Percentiles rank a stretch among this genome's conserved stretches.
These are phyloP conservation scores for Trichoderma sp. DNA, from an alignment of 2,329 filamentous ascomycete genomes.

Conservation along the genomic window DNA sequence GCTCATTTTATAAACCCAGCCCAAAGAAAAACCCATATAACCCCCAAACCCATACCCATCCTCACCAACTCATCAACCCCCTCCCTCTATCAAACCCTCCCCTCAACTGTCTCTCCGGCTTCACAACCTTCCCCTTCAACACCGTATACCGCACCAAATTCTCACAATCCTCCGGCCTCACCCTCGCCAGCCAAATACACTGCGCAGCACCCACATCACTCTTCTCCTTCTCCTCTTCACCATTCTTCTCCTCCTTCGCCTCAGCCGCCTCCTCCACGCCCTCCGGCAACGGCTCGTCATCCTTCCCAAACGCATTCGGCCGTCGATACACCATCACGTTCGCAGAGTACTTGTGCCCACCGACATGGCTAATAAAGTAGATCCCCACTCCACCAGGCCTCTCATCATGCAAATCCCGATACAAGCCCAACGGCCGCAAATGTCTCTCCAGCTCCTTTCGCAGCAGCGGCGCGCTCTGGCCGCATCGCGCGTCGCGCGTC, in stretches of 20 bases:
- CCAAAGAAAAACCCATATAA: background rate
- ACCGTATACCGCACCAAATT: slow-evolving; percentile 87
- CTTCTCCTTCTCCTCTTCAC: slow-evolving; percentile 19
- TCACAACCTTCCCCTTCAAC: slow-evolving; percentile 89
- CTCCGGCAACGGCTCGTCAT: slow-evolving; percentile 36
- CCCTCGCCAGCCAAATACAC: slow-evolving; percentile 88
- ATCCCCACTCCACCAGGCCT: slow-evolving; percentile 89
- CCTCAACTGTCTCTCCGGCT: slow-evolving; percentile 78
- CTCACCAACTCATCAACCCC: slow-evolving; percentile 82
- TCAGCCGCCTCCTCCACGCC: slow-evolving; percentile 27
- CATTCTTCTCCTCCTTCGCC: slow-evolving; percentile 27
- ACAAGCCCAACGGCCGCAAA: slow-evolving; percentile 77
- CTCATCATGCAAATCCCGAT: slow-evolving; percentile 83
- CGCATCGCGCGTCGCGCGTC: slow-evolving; percentile 92
- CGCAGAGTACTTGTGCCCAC: slow-evolving; percentile 93
- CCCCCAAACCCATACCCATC: background rate
- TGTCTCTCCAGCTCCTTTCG: slow-evolving; percentile 86
- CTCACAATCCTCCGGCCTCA: slow-evolving; percentile 86
- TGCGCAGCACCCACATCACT: slow-evolving; percentile 64
- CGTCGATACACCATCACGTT: slow-evolving; percentile 90
- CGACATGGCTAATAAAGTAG: slow-evolving; percentile 95
- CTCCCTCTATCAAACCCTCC: slow-evolving; percentile 85
- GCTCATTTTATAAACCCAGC: background rate
- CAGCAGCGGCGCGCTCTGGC: slow-evolving; percentile 88
- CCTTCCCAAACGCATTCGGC: slow-evolving; percentile 55